Base-by-base conservation (phyloP, 2,329 filamentous ascomycete species). In the Meredithiella fracta region DNA sequence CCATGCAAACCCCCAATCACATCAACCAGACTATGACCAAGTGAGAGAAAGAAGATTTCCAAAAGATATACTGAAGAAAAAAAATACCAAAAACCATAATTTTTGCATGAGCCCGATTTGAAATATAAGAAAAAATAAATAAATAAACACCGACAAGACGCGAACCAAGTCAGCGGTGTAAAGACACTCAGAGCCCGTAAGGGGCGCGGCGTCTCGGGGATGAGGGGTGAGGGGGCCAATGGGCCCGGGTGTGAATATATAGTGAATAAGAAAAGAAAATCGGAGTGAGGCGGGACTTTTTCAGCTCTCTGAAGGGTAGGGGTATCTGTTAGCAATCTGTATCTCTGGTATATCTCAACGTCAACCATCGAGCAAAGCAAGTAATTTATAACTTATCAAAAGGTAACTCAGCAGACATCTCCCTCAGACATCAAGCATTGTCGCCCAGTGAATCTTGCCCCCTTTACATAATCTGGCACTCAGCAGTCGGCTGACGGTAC, bases 391-490 rank as follows among this genome's bases (percentile, higher is more conserved):
- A 49, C 11, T 26, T 25, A 52, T 31, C 50, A 40, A 49, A 11
- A 26, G 22, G 11, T 14, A 26, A n/a, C 40, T 22, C 40, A 8
- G 8, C 2, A 44, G 40, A 44, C 11, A 44, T 44, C 40, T 22
- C 49, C 49, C 23, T 51, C 23, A 52, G 15, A 15, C 29, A 17
- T 29, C 37, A 20, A 23, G 5, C 14, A 11, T 15, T 3, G 22
- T 31, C 23, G 49, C 15, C 3, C 25, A 51, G 7, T 14, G 23
- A n/a, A 9, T 14, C 23, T 22, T 37, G 29, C 42, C 3, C 40
- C 23, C 3, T 56, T 52, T 56, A 56, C 55, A 53, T 52, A 37
- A 56, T 37, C 20, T 25, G 44, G 55, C 55, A 56, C 8, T 20
- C 40, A 8, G 1, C 0, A 20, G 29, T 6, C 20, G 44, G 50